Evolutionary conservation across 208 protist genomes (phyloP).

Genomic region (Herpetomonas samuelpessoai): DNA sequence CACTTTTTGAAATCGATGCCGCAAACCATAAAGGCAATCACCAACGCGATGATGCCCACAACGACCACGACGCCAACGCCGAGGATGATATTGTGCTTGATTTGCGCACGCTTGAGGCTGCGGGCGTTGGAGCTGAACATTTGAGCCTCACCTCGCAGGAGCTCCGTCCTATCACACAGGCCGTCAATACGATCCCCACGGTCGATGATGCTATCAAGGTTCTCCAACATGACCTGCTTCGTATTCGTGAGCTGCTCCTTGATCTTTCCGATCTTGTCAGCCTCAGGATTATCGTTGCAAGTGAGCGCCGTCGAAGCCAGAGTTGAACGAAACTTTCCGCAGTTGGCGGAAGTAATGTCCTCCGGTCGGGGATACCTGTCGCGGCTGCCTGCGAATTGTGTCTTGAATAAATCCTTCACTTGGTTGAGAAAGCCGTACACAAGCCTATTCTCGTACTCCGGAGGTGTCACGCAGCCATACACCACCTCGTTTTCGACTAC

Average conservation of each 20-base stretch:
- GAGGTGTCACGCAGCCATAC: conserved; percentile 65
- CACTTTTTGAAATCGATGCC: conserved; percentile 77
- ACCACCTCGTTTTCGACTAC: conserved; percentile 81
- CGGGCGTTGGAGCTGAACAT: conserved; percentile 58
- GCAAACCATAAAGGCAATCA: conserved; percentile 62
- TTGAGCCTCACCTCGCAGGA: conserved; percentile 58
- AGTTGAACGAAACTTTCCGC: conserved; percentile 37
- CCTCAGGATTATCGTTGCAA: conserved; percentile 69
- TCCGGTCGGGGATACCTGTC: conserved; percentile 42
- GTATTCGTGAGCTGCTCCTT: conserved; percentile 71
- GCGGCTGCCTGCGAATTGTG: conserved; percentile 44
- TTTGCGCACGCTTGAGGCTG: conserved; percentile 46
- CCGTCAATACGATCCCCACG: conserved; percentile 82
- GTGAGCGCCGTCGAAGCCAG: conserved; percentile 24
- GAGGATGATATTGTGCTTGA: conserved; percentile 70
- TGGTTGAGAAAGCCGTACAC: conserved; percentile 74
- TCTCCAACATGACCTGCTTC: conserved; percentile 81
- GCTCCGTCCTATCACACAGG: conserved; percentile 74
- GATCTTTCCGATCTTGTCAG: conserved; percentile 68
- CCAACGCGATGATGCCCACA: conserved; percentile 46
- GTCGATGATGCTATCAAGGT: conserved; percentile 78
- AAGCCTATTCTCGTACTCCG: conserved; percentile 42
- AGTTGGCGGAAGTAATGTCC: conserved; percentile 39
- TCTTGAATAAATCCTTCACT: conserved; percentile 66
- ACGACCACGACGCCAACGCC: conserved; percentile 48